Base-by-base conservation (phyloP, 805 yeast genomes). In the Zygoascus flipseniorum region DNA sequence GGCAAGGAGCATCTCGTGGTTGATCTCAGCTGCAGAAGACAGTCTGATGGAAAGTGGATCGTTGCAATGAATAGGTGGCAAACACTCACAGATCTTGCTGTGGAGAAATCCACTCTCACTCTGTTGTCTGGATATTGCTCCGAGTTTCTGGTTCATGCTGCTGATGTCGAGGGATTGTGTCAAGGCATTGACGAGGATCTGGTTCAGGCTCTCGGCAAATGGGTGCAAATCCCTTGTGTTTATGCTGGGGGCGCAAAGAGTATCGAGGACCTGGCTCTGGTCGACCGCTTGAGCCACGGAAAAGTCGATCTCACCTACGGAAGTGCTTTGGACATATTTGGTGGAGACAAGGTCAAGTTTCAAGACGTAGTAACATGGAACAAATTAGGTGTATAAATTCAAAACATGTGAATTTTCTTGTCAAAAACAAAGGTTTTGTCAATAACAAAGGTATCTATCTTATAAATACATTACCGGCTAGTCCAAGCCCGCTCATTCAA, bases 31-130 rank as follows among this genome's bases (percentile, higher is more conserved):
- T 92, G 98, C 67, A 77, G 95, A 55, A 69, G 72, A 16, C 64
- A 62, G n/a, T 61, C 70, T n/a, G 56, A 63, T 51, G 70, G 66
- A 1, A 64, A 56, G 16, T 93, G 99, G 99, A 77, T 85, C 37
- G 99, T 93, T n/a, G 97, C 98, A 1, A 93, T 89, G 82, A 90
- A 93, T 70, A 86, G 89, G 69, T 93, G 99, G 99, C 97, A 90
- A 67, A 86, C 90, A 0, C 69, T 90, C 31, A 93, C 99, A 0
- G 76, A 76, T 42, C 76, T 82, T 46, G 76, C 71, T 52, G 72
- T 93, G 52, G 73, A 73, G 48, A 66, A 68, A 49, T 78, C 76
- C 26, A 77, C 85, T 28, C 77, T 93, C 55, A 65, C 61, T 3
- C 56, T 68, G 47, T 74, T 93, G 42, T 69, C 83, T 8, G 53